Base-by-base conservation (phyloP, 495 filamentous ascomycete species). In the Trichoderma erinaceum region DNA sequence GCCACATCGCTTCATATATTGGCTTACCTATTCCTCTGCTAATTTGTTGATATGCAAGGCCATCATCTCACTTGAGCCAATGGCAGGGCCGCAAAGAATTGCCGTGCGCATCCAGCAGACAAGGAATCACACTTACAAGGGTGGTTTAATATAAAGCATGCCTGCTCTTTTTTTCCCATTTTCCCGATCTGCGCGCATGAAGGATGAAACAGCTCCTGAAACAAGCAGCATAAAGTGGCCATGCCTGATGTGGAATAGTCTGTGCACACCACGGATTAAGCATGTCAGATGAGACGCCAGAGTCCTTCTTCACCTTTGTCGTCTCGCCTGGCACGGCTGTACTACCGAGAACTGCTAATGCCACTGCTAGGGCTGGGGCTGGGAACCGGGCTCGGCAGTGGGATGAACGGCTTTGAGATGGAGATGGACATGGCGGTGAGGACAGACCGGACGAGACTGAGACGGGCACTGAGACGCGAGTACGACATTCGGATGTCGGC, bases 141-240 rank as follows among this genome's bases (percentile, higher is more conserved):
- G 25, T 32, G 50, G 23, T 58, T 25, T 27, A 21, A 23, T 29
- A 61, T 61, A 32, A 32, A 32, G 13, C 25, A 32, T 27, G 56
- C 56, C n/a, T 23, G 35, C 35, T 38, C 8, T 38, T 3, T 38
- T 38, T 7, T 38, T 38, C 8, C 35, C 35, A 38, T 38, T 38
- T 38, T 38, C 8, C 48, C 11, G 56, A 61, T 61, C 56, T 61
- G 56, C 56, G 25, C 56, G n/a, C 16, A 18, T 7, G 25, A 61
- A 61, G 25, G 56, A 13, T 61, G 56, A 61, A 61, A 61, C 56
- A 25, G 27, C 16, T 61, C 25, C 56, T 61, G 56, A 61, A 61
- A 61, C 56, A 32, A 32, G 23, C 27, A 25, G 56, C 56, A 32
- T 32, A 16, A 61, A 15, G 4, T 29, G 56, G 56, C 56, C 56